Evolutionary conservation across 2,329 filamentous ascomycete genomes (phyloP).

Genomic region (Ceratocystis diversiconidia): DNA sequence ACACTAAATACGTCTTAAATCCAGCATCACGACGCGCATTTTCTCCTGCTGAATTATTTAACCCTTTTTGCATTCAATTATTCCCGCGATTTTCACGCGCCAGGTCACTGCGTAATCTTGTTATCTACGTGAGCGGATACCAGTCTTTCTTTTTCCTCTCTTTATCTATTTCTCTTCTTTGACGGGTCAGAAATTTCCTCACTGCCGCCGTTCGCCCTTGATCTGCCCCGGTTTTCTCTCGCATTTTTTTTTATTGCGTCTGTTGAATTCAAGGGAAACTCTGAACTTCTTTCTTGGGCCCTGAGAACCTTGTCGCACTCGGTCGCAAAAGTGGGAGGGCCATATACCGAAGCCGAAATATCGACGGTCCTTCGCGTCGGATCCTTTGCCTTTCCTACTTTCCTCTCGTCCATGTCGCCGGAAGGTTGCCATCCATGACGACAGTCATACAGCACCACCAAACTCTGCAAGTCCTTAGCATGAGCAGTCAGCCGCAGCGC

Average conservation of each 20-base stretch:
- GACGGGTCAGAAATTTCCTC: not conserved
- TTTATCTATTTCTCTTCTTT: not conserved
- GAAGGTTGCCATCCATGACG: slow-evolving; percentile 48
- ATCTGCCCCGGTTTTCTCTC: not conserved
- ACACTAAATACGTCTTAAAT: slow-evolving; percentile 1
- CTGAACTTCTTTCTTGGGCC: not conserved
- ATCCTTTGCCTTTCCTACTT: not conserved
- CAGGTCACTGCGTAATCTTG: slow-evolving; percentile 7
- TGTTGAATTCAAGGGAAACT: slow-evolving; percentile 5
- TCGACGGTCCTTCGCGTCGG: slow-evolving; percentile 10
- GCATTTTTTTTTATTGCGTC: not conserved
- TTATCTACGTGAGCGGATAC: slow-evolving; percentile 10
- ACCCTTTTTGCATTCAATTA: slow-evolving; percentile 10
- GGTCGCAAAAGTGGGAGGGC: not conserved
- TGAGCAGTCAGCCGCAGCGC: slow-evolving; percentile 48
- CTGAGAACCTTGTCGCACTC: slow-evolving; percentile 8
- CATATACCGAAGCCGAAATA: slow-evolving; percentile 9
- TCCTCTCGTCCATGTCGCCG: slow-evolving; percentile 15
- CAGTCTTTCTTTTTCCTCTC: slow-evolving; percentile 2
- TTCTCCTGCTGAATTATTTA: slow-evolving; percentile 1
- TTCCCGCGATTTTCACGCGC: slow-evolving; percentile 15
- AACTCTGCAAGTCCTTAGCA: slow-evolving; percentile 54
- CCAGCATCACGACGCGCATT: slow-evolving; percentile 11
- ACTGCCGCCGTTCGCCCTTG: not conserved
- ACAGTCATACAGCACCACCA: slow-evolving; percentile 50